Base-by-base conservation (phyloP, 805 yeast genomes). In the Candida lessepsii region DNA sequence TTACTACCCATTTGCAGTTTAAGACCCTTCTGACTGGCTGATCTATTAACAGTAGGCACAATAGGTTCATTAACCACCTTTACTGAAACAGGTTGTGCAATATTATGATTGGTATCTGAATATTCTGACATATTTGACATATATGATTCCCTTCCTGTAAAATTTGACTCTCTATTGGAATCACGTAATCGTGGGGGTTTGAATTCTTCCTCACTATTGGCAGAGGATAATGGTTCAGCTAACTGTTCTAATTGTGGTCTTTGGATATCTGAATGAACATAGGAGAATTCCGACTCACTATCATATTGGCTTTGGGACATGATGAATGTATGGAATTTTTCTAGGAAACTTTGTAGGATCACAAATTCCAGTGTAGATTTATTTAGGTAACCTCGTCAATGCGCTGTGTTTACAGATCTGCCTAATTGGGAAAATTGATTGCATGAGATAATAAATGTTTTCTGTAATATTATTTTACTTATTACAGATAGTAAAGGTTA, bases 81-180 rank as follows among this genome's bases (percentile, higher is more conserved):
- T 2, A 57, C 52, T 1, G 57, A 47, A 6, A 56, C 60, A 2
- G 57, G 56, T 25, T 54, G 54, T 6, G 55, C 58, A 13, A 48
- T 48, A 13, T 40, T 46, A 16, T 30, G 25, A 17, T 44, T 34
- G 17, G 21, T 10, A 8, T 47, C 61, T 3, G 62, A 56, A 32
- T 52, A 54, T 14, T 50, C 57, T 2, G 60, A 56, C 11, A 53
- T 28, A 5, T 46, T 39, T 2, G 59, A 54, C 37, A 52, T 44
- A 23, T 47, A 40, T 3, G 58, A 52, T n/a, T 50, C 53, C 34
- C 59, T 37, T 3, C 24, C 33, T 10, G 21, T 13, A 25, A 25
- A 17, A 16, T 25, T 35, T 5, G 37, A 35, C 11, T 35, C 30
- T 35, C 37, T 25, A 11, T 17, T 26, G 5, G 24, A 11, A 11